phyloP scores from a whole-genome alignment of 495 filamentous ascomycete genomes.

The Filosporella fistucella region DNA sequence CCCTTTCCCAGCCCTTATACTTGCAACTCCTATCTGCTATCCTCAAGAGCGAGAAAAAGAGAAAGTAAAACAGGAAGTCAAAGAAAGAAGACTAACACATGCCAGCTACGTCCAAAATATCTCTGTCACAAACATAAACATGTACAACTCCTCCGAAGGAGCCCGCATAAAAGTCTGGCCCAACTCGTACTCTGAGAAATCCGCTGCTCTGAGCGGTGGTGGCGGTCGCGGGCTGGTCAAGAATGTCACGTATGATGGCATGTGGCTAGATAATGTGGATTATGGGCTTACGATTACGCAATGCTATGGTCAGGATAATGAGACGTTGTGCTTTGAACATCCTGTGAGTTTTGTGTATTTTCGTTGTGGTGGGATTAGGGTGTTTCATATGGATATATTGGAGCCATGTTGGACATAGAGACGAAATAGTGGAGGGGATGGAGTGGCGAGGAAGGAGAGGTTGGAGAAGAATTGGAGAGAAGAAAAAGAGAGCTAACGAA shows the following conservation, averaged over 20 bases:
- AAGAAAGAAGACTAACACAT: no score
- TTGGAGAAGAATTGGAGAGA: no score
- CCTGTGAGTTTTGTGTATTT: slow-evolving; percentile 27
- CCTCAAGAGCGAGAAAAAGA: background rate
- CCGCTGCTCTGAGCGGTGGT: slow-evolving; percentile 52
- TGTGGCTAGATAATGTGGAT: slow-evolving; percentile 52
- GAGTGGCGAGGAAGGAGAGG: no score
- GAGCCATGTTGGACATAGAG: no score
- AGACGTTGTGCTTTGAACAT: slow-evolving; percentile 52
- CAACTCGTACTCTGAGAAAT: slow-evolving; percentile 40
- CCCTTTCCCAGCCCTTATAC: no score
- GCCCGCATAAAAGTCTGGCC: slow-evolving; percentile 69
- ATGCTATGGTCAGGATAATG: slow-evolving; percentile 58
- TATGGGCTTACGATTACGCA: slow-evolving; percentile 59
- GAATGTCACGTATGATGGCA: slow-evolving; percentile 51
- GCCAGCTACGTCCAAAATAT: slow-evolving; percentile 60
- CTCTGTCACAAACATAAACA: slow-evolving; percentile 58
- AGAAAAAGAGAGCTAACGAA: no score
- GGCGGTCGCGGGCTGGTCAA: slow-evolving; percentile 40
- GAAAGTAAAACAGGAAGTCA: background rate
- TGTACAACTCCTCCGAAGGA: slow-evolving; percentile 59
- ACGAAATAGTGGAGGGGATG: no score
- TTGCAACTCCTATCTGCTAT: no score
- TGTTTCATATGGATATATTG: no score
- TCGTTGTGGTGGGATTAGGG: no score